phyloP scores from a whole-genome alignment of 179 eudicot genomes.

The Silene coronaria region DNA sequence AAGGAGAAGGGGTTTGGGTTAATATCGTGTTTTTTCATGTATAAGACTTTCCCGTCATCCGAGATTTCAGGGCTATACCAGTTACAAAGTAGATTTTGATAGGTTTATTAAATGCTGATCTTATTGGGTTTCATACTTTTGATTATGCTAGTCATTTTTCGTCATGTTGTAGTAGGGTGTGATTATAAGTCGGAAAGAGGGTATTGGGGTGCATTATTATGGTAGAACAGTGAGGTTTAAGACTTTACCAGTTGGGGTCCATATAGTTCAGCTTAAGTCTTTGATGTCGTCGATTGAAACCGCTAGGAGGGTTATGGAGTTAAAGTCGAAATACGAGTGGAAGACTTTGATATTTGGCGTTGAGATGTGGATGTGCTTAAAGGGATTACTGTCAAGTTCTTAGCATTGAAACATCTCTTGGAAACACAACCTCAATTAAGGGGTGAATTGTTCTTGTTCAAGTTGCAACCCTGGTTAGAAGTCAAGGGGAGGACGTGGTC shows the following conservation, averaged over 20 bases:
- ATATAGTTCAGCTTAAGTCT: constrained; percentile 67
- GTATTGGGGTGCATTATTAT: constrained; percentile 71
- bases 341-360: constrained; percentile 70
- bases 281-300: constrained; percentile 43
- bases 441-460: constrained; percentile 68
- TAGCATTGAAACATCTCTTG: constrained; percentile 59
- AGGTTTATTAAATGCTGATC: constrained; percentile 71
- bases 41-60: constrained; percentile 75
- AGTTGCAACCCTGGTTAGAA: constrained; percentile 64
- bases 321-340: constrained; percentile 45
- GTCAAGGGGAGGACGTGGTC: constrained; percentile 59
- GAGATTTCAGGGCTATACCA: constrained; percentile 75
- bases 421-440: constrained; percentile 36
- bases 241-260: constrained; percentile 75
- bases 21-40: constrained; percentile 71
- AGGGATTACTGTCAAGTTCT: constrained; percentile 79
- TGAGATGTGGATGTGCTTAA: constrained; percentile 89
- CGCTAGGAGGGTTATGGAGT: constrained; percentile 31
- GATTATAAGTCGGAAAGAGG: constrained; percentile 77
- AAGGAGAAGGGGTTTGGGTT: constrained; percentile 50
- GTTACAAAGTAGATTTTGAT: constrained; percentile 68
- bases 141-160: constrained; percentile 88
- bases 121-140: constrained; percentile 81
- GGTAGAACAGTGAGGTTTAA: constrained; percentile 78
- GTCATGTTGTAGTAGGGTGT: constrained; percentile 78